Conservation (phyloP, 352 stramenopile species). For the Phytophthora cajani region DNA sequence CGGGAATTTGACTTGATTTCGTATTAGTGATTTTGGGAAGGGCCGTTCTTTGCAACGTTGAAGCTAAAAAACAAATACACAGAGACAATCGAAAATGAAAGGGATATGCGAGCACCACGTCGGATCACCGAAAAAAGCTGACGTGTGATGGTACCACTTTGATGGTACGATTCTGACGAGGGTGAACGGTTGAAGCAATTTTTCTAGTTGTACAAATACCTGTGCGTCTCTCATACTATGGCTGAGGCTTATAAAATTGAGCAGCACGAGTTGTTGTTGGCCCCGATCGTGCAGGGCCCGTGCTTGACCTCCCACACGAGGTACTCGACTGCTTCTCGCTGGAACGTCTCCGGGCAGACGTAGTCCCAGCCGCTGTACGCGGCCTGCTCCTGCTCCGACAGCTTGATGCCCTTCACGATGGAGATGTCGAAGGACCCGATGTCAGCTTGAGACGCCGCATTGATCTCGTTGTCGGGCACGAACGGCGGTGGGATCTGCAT, state of each 20-base stretch:
- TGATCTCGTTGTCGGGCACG: slow-evolving; percentile 86
- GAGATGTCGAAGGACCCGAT: slow-evolving; percentile 85
- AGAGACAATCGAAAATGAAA: slow-evolving; percentile 3
- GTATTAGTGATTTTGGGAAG: background rate
- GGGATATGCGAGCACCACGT: slow-evolving; percentile 3
- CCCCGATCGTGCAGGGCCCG: slow-evolving; percentile 68
- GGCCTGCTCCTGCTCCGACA: slow-evolving; percentile 75
- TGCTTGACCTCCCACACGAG: slow-evolving; percentile 86
- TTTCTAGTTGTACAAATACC: slow-evolving; percentile 34
- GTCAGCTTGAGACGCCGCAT: slow-evolving; percentile 80
- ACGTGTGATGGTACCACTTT: slow-evolving; percentile 16
- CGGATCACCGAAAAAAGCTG: slow-evolving; percentile 12
- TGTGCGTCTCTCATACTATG: slow-evolving; percentile 2
- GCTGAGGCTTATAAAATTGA: slow-evolving; percentile 44
- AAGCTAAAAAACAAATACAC: slow-evolving; percentile 8
- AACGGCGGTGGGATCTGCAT: slow-evolving; percentile 75
- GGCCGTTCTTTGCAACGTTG: slow-evolving; percentile 13
- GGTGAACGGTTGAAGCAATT: slow-evolving; percentile 15
- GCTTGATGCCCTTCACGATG: slow-evolving; percentile 71
- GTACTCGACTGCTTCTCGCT: slow-evolving; percentile 84
- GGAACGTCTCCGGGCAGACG: slow-evolving; percentile 79
- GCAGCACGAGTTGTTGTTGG: slow-evolving; percentile 73
- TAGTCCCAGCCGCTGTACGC: slow-evolving; percentile 78
- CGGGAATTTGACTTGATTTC: slow-evolving; percentile 1
- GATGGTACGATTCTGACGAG: background rate